A percentile compares a stretch with the other conserved stretches of the same genome.
Evolutionary conservation across 768 basidiomycete species (phyloP).

Genomic region (Gymnopilus dilepis): DNA sequence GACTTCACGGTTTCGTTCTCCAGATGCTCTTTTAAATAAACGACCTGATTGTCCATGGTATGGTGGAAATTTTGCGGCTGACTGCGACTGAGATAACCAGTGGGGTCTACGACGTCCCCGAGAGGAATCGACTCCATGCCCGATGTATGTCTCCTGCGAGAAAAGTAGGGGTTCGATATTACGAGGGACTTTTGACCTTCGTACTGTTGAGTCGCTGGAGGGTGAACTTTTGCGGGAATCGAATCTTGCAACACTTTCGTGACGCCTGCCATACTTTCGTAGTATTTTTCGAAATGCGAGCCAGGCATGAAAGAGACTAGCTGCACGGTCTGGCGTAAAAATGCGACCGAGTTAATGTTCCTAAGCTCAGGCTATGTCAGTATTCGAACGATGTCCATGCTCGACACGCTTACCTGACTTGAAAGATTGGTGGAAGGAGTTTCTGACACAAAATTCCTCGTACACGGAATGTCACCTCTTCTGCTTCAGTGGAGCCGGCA

Average conservation of each 20-base stretch:
- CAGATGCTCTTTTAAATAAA: background rate
- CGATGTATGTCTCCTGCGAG: background rate
- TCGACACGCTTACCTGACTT: background rate
- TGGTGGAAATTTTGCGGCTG: background rate
- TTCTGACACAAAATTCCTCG: background rate
- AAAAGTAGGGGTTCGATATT: background rate
- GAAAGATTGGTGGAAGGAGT: background rate
- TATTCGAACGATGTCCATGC: background rate
- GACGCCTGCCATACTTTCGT: background rate
- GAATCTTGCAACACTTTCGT: background rate
- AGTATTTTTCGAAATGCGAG: background rate
- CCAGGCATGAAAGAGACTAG: background rate
- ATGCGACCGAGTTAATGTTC: background rate
- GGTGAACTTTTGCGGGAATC: background rate
- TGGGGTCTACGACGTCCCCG: background rate
- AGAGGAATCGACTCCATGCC: background rate
- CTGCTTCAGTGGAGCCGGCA: background rate
- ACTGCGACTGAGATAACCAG: background rate
- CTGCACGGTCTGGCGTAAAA: background rate
- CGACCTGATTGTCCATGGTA: background rate
- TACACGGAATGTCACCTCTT: background rate
- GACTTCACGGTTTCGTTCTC: background rate
- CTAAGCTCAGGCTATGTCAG: background rate
- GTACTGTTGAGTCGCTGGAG: background rate
- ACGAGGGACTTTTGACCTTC: background rate